Evolutionary conservation across 2,329 filamentous ascomycete species (phyloP), one percentile per base, ranked within the genome.

Genomic region (Aspergillus glaucus): DNA sequence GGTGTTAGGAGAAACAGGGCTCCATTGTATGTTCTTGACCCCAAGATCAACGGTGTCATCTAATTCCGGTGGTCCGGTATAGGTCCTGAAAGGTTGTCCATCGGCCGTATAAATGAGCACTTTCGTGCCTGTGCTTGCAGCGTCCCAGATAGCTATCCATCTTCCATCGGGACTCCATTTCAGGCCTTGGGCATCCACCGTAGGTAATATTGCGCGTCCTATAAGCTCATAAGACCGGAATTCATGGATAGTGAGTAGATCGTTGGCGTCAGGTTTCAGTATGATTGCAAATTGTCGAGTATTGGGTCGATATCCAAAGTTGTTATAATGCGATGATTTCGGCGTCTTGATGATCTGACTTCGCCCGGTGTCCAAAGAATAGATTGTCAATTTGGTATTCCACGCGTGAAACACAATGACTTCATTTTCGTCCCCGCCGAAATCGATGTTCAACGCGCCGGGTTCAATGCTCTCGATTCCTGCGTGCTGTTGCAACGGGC

Each of bases 151-250:
- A 1, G 74, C 77, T 50, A 84, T 66, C 81, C 81, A 84, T 50
- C 71, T 69, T 3, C 80, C 79, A 62, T 82, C 78, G 0, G 75
- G 73, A 53, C 78, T 82, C 80, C 80, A 84, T 59, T 75, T 77
- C 32, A 84, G 47, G 0, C 76, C 77, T 51, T 79, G 77, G 1
- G 78, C 80, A 66, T 84, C 80, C 14, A 72, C 60, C 2, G 79
- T 82, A 1, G 76, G 55, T 6, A 79, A 60, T 2, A 64, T 58
- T 5, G 65, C 59, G 7, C 62, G 63, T 8, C 58, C 58, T 4
- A 71, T 55, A 2, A 65, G 55, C 17, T 67, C 63, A 45, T 71
- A 69, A 1, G 66, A 62, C 26, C 54, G 49, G 42, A 57, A 57
- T 24, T 70, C 62, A 48, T 72, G 69, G 4, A 73, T 61, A 1